Evolutionary conservation across 163 green algal species (phyloP).

Genomic region (Scenedesmus sp.): DNA sequence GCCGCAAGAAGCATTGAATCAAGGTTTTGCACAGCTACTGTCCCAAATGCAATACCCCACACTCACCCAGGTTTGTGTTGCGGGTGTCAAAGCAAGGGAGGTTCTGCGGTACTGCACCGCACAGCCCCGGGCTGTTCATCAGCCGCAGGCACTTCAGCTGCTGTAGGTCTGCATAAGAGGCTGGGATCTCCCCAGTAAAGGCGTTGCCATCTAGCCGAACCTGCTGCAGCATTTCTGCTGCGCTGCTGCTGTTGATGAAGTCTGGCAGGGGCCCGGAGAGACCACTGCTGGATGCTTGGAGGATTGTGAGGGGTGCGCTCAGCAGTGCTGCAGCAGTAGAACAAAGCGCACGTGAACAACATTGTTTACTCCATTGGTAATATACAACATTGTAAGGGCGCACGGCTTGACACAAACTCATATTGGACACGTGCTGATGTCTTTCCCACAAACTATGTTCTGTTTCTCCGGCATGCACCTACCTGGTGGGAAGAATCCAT

Average conservation of each 20-base stretch:
- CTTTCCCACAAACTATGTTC: background rate
- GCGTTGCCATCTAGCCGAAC: background rate
- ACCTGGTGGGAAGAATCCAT: background rate
- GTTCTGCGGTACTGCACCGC: background rate
- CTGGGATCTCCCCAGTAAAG: background rate
- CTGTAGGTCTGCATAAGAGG: background rate
- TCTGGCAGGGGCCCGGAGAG: background rate
- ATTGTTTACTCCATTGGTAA: no score
- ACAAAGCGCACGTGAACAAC: no score
- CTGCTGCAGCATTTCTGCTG: background rate
- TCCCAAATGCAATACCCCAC: no score
- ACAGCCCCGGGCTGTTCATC: conserved; percentile 20
- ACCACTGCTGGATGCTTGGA: background rate
- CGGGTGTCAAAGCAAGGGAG: background rate
- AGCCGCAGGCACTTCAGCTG: background rate
- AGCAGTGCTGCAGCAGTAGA: no score
- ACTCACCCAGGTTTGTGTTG: conserved; percentile 11
- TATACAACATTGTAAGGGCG: no score
- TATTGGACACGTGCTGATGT: no score
- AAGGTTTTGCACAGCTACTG: no score
- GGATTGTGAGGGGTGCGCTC: background rate
- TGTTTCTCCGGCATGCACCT: background rate
- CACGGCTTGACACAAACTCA: no score
- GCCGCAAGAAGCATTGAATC: no score
- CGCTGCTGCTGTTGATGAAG: background rate